Evolutionary conservation across 1,139 yeast species (phyloP).

Genomic region (Ogataea hybrid): DNA sequence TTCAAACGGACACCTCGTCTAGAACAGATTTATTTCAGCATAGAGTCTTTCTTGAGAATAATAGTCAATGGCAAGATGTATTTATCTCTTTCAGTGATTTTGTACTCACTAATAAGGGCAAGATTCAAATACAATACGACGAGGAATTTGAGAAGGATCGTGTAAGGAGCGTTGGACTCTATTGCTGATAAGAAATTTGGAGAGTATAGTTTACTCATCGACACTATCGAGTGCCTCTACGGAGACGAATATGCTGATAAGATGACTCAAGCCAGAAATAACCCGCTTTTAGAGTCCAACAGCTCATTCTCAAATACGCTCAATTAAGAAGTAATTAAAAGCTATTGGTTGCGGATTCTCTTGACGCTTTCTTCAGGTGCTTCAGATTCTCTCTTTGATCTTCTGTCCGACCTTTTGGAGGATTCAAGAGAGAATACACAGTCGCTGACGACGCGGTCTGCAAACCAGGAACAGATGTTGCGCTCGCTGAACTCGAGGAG

Average conservation of each 20-base stretch:
- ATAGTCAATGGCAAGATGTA: constrained; percentile 70
- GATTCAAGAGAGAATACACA: constrained; percentile 19
- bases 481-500: constrained; percentile 14
- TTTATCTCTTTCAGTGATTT: constrained; percentile 74
- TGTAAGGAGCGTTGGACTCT: constrained; percentile 75
- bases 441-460: constrained; percentile 9
- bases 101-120: constrained; percentile 82
- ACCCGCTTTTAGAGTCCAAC: not conserved
- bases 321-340: not conserved
- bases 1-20: constrained; percentile 78
- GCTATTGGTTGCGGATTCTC: constrained; percentile 5
- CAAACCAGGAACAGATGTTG: constrained; percentile 2
- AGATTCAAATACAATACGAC: constrained; percentile 60
- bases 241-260: constrained; percentile 47
- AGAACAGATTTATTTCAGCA: constrained; percentile 83
- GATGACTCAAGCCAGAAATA: constrained; percentile 34
- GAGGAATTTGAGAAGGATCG: constrained; percentile 59
- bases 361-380: constrained; percentile 5
- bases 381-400: constrained; percentile 8
- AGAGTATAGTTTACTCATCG: constrained; percentile 66
- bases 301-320: not conserved
- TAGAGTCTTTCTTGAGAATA: constrained; percentile 53
- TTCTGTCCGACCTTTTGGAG: constrained; percentile 3
- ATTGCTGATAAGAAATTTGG: constrained; percentile 79
- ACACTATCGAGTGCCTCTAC: constrained; percentile 70